phyloP scores from a whole-genome alignment of 345 rosid genomes.

The Aquilaria malaccensis region DNA sequence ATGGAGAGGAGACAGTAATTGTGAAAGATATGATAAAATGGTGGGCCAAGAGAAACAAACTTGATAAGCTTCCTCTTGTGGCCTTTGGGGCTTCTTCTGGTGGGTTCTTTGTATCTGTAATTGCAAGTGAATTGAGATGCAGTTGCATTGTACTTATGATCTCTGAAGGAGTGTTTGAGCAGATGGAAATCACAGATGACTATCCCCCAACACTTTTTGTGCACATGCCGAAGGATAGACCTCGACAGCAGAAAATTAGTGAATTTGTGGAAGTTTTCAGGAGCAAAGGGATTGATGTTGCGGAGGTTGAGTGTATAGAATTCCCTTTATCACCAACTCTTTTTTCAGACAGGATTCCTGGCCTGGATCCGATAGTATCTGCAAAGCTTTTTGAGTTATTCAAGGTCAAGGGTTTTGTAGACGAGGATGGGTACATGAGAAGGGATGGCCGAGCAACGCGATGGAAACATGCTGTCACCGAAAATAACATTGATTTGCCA shows the following conservation, averaged over 20 bases:
- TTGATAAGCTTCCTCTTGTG: constrained; percentile 69
- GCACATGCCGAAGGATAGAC: constrained; percentile 82
- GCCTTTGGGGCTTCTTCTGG: constrained; percentile 97
- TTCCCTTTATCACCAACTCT: constrained; percentile 38
- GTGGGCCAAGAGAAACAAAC: constrained; percentile 52
- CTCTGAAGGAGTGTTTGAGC: constrained; percentile 70
- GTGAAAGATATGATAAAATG: constrained; percentile 45
- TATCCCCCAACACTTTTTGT: constrained; percentile 89
- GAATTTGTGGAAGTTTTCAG: constrained; percentile 44
- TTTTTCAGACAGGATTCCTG: constrained; percentile 61
- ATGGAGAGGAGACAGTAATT: constrained; percentile 43
- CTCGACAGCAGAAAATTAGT: constrained; percentile 56
- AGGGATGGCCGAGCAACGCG: constrained; percentile 61
- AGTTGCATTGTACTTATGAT: constrained; percentile 79
- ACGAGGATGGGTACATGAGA: constrained; percentile 68
- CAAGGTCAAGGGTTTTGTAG: constrained; percentile 49
- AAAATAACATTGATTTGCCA: constrained; percentile 24
- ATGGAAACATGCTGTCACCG: constrained; percentile 55
- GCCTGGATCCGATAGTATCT: constrained; percentile 41
- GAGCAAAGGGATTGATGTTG: constrained; percentile 63
- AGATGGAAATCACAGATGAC: constrained; percentile 36
- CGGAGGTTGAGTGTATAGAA: constrained; percentile 68
- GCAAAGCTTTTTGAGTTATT: constrained; percentile 49
- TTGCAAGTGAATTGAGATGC: constrained; percentile 50
- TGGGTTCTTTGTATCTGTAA: constrained; percentile 77